Conservation (phyloP, 2,329 filamentous ascomycete genomes). For the Graphiopsis chlorocephala region DNA sequence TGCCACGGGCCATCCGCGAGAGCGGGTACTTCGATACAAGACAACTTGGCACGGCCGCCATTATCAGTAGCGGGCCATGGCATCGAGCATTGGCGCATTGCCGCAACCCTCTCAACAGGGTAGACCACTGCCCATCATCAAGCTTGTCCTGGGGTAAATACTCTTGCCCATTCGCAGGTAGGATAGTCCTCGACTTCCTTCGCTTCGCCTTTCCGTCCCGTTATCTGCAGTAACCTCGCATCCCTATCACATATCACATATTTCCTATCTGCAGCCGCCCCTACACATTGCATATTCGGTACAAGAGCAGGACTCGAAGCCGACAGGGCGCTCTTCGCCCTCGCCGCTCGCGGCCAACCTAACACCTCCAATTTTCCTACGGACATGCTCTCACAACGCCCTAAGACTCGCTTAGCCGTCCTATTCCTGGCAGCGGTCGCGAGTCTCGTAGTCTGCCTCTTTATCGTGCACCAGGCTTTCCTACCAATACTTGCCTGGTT, state of each 20-base stretch:
- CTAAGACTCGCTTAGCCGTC: constrained; percentile 8
- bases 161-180: constrained; percentile 6
- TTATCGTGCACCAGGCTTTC: constrained; percentile 28
- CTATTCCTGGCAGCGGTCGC: background rate
- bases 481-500: constrained; percentile 31
- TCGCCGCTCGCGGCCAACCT: constrained; percentile 9
- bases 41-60: constrained; percentile 11
- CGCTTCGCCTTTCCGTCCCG: background rate
- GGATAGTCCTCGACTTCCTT: background rate
- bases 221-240: background rate
- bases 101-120: constrained; percentile 8
- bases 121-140: constrained; percentile 1
- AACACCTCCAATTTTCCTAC: background rate
- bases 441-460: constrained; percentile 15
- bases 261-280: background rate
- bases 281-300: background rate
- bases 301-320: constrained; percentile 11
- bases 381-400: constrained; percentile 10
- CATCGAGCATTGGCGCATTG: constrained; percentile 13
- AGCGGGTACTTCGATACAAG: constrained; percentile 13
- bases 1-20: background rate
- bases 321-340: constrained; percentile 12
- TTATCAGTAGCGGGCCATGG: constrained; percentile 15
- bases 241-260: background rate
- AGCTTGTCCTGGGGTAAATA: constrained; percentile 1